Base-by-base conservation (phyloP, 805 yeast species). In the Saccharomycopsis javanensis region DNA sequence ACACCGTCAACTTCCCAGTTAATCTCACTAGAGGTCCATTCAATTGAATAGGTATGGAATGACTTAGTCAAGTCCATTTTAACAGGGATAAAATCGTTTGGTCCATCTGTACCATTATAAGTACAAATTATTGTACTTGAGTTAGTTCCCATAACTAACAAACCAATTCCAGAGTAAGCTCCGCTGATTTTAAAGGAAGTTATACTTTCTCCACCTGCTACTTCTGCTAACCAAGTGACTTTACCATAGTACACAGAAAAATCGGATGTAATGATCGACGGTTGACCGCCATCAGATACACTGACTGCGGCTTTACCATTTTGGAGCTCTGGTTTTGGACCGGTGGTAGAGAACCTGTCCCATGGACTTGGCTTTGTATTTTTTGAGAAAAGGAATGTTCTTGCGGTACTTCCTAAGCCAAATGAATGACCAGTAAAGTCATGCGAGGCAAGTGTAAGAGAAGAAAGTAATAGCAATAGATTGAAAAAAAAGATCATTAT, bases 1-100 rank as follows among this genome's bases (percentile, higher is more conserved):
- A 59, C 57, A 5, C 66, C 69, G 8, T 71, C 72, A 13, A 71
- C 65, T 54, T 67, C 71, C 53, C 53, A 59, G 30, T 48, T 53
- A 10, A 59, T 20, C 15, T 50, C 51, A 15, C 20, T 25, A 13
- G 42, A 13, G 35, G 53, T 57, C 61, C 61, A 59, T 20, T 38
- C 51, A 10, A 58, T 35, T 23, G 45, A 48, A 28, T 23, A 55
- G 2, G 53, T 51, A 53, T 56, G 59, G 55, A 46, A 59, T 18
- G 46, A 57, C 30, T 33, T 16, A 18, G 55, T 23, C 42, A 59
- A 52, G 28, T 59, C 54, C 31, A 20, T 48, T 2, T 27, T 31
- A 18, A 50, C 53, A 18, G 51, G 42, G n/a, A 55, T 54, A 31
- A 55, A 34, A 48, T 58, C 60, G 42, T 33, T 51, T 16, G 27